Evolutionary conservation across 495 filamentous ascomycete genomes (phyloP).

Genomic region (Hypoxylon lenormandii): DNA sequence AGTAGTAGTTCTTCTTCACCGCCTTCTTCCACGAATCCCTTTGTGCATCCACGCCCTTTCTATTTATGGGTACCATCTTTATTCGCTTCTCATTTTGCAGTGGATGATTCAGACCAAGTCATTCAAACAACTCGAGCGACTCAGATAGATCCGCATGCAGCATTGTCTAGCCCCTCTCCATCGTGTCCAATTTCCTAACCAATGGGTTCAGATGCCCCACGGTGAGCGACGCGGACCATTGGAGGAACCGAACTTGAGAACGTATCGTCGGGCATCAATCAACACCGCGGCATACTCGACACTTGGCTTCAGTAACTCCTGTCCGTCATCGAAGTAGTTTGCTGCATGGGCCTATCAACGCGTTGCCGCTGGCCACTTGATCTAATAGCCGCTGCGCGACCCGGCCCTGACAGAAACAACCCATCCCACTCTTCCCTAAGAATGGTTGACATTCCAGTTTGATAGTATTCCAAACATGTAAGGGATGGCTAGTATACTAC

Average conservation of each 20-base stretch:
- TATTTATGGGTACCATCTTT: slow-evolving; percentile 1
- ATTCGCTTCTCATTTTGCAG: slow-evolving; percentile 1
- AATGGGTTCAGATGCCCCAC: slow-evolving; percentile 36
- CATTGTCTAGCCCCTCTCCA: background rate
- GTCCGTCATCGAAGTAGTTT: slow-evolving; percentile 8
- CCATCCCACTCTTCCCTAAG: background rate
- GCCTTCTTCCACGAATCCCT: slow-evolving; percentile 29
- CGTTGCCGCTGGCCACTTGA: slow-evolving; percentile 13
- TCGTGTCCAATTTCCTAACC: slow-evolving; percentile 27
- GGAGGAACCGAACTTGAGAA: slow-evolving; percentile 30
- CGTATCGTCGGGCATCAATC: slow-evolving; percentile 26
- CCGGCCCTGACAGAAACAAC: background rate
- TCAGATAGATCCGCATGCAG: background rate
- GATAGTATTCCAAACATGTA: background rate
- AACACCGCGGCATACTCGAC: background rate
- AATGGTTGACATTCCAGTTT: background rate
- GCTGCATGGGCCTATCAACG: slow-evolving; percentile 8
- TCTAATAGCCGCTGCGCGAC: slow-evolving; percentile 14
- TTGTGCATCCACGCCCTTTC: slow-evolving; percentile 19
- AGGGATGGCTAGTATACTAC: background rate
- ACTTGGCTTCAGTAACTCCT: background rate
- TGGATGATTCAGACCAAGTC: background rate
- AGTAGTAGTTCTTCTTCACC: slow-evolving; percentile 26
- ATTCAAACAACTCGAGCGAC: background rate
- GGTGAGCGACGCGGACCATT: slow-evolving; percentile 31